Percentiles rank a stretch among this genome's conserved stretches.
Evolutionary conservation across 305 asterid species (phyloP).

Genomic region (Rubia balearica): DNA sequence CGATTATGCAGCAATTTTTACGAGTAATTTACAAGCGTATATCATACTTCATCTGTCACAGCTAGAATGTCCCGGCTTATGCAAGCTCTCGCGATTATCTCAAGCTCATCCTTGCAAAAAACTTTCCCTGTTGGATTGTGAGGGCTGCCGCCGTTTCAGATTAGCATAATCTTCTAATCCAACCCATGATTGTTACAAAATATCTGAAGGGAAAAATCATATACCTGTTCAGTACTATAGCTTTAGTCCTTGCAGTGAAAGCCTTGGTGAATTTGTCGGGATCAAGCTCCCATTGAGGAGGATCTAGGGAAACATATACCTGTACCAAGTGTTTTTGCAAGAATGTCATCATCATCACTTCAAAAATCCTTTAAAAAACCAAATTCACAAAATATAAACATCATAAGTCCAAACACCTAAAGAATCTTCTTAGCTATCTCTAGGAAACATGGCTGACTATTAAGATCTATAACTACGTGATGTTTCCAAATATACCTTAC

Average conservation of each 20-base stretch:
- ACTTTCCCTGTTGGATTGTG: slow-evolving; percentile 96
- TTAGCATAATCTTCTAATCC: slow-evolving; percentile 24
- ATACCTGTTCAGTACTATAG: slow-evolving; percentile 75
- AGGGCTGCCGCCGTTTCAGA: slow-evolving; percentile 62
- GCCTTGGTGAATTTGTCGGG: slow-evolving; percentile 48
- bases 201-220: background rate
- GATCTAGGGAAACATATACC: slow-evolving; percentile 82
- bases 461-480: background rate
- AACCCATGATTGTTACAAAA: background rate
- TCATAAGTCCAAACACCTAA: background rate
- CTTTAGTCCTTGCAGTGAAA: slow-evolving; percentile 60
- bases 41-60: slow-evolving; percentile 86
- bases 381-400: background rate
- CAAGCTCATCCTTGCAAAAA: slow-evolving; percentile 67
- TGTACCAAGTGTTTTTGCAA: slow-evolving; percentile 21
- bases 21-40: slow-evolving; percentile 7
- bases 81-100: slow-evolving; percentile 79
- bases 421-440: background rate
- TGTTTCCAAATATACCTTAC: background rate
- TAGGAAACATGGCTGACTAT: background rate
- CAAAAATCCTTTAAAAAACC: background rate
- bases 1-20: background rate
- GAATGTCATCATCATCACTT: slow-evolving; percentile 5
- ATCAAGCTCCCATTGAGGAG: slow-evolving; percentile 66
- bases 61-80: slow-evolving; percentile 55